Conservation (phyloP, 2,329 filamentous ascomycete genomes). For the Cryphonectria nitschkei region DNA sequence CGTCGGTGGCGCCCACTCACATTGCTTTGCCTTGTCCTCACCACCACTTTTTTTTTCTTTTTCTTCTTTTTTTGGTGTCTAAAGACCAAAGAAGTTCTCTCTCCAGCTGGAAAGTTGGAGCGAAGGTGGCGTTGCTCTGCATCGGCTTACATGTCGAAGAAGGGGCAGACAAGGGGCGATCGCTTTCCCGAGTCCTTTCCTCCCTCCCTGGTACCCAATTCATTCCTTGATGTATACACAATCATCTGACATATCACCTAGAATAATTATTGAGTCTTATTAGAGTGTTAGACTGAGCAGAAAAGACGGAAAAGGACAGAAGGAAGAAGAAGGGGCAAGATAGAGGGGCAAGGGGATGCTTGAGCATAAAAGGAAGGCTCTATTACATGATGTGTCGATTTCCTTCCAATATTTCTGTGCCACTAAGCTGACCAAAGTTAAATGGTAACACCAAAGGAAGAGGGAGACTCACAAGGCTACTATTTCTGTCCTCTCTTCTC, state of each 20-base stretch:
- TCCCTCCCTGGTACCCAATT: not conserved
- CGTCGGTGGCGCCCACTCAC: not conserved
- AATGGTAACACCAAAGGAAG: not conserved
- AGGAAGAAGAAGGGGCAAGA: too few species aligned
- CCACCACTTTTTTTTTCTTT: too few species aligned
- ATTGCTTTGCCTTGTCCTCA: too few species aligned
- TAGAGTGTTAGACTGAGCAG: not conserved
- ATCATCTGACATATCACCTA: slow-evolving; percentile 5
- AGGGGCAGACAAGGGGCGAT: not conserved
- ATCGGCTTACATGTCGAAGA: not conserved
- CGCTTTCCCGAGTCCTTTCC: too few species aligned
- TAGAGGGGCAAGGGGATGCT: too few species aligned
- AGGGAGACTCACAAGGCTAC: not conserved
- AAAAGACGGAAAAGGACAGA: not conserved
- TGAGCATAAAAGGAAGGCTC: not conserved
- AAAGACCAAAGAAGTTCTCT: not conserved
- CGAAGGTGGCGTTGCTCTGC: not conserved
- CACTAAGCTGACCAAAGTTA: not conserved
- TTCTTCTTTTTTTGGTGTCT: too few species aligned
- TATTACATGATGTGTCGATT: not conserved
- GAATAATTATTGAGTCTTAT: not conserved
- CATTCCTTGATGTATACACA: not conserved
- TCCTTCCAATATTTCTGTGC: not conserved
- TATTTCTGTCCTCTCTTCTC: too few species aligned
- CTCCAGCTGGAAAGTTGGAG: not conserved